Conservation (phyloP, 2,329 filamentous ascomycete genomes). For the Fonsecaea pugnacius region DNA sequence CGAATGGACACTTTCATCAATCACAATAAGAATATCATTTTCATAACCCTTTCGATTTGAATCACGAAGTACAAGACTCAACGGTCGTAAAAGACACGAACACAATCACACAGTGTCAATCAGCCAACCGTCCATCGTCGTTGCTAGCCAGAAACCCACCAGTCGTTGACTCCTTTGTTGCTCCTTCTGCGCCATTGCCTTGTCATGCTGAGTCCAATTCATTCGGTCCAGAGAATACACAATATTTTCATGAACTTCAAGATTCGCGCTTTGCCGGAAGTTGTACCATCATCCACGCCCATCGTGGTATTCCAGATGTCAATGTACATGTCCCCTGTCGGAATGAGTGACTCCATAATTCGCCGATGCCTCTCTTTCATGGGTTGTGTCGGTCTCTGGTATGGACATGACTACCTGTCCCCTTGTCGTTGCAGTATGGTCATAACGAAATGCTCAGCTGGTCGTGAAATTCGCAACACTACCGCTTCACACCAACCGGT, state of each 20-base stretch:
- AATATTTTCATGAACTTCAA: conserved; percentile 9
- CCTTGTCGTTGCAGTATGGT: conserved; percentile 4
- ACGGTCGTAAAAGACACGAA: background rate
- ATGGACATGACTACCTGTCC: background rate
- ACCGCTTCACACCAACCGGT: conserved; percentile 31
- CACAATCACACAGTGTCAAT: background rate
- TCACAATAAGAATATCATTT: background rate
- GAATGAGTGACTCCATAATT: conserved; percentile 9
- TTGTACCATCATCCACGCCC: conserved; percentile 10
- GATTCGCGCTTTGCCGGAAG: background rate
- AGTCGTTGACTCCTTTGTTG: background rate
- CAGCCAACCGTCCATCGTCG: background rate
- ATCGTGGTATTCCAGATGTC: conserved; percentile 11
- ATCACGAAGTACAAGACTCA: background rate
- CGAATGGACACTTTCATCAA: background rate
- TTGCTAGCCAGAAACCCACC: conserved; percentile 1
- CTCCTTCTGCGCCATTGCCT: conserved; percentile 13
- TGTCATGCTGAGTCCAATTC: conserved; percentile 17
- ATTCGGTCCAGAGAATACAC: conserved; percentile 2
- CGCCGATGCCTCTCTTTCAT: conserved; percentile 1
- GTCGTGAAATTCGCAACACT: conserved; percentile 17
- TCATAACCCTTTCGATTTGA: background rate
- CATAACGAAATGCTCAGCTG: conserved; percentile 12
- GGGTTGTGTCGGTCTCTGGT: background rate
- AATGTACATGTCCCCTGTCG: conserved; percentile 15